Evolutionary conservation across 768 basidiomycete species (phyloP).

Genomic region (Lactarius hatsudake): DNA sequence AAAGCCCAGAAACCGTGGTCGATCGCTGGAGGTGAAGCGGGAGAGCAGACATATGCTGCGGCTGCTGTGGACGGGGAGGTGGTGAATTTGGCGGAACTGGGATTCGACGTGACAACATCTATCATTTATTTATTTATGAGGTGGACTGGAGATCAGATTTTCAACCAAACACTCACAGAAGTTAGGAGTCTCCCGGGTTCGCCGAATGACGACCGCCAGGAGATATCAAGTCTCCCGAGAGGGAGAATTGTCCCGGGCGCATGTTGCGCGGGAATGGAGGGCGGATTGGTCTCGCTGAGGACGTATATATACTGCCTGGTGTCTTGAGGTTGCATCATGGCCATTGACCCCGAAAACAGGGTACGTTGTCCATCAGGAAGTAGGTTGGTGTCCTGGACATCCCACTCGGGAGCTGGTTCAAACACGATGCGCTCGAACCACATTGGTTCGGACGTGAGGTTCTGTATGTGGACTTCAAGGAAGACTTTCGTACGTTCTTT

Average conservation of each 20-base stretch:
- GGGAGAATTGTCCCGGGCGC: conserved; percentile 71
- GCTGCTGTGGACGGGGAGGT: conserved; percentile 38
- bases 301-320: conserved; percentile 87
- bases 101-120: conserved; percentile 79
- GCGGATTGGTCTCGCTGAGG: conserved; percentile 51
- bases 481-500: conserved; percentile 78
- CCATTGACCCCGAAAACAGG: conserved; percentile 59
- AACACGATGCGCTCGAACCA: conserved; percentile 81
- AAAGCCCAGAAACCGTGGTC: conserved; percentile 35
- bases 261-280: conserved; percentile 47
- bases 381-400: conserved; percentile 52
- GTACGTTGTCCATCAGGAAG: conserved; percentile 33
- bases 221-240: conserved; percentile 84
- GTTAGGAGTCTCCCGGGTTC: conserved; percentile 87
- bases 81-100: conserved; percentile 46
- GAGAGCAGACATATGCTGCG: conserved; percentile 57
- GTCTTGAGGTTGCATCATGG: conserved; percentile 81
- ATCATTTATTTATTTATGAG: neutral
- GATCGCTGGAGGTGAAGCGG: conserved; percentile 73
- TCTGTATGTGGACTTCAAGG: conserved; percentile 91
- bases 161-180: conserved; percentile 45
- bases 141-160: neutral
- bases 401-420: conserved; percentile 69
- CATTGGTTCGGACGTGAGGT: conserved; percentile 72
- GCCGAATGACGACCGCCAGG: conserved; percentile 82